Percentiles rank a stretch among this genome's conserved stretches.
These are phyloP conservation scores for Beta lomatogona DNA, from an alignment of 179 eudicot genomes.

Conservation along the genomic window DNA sequence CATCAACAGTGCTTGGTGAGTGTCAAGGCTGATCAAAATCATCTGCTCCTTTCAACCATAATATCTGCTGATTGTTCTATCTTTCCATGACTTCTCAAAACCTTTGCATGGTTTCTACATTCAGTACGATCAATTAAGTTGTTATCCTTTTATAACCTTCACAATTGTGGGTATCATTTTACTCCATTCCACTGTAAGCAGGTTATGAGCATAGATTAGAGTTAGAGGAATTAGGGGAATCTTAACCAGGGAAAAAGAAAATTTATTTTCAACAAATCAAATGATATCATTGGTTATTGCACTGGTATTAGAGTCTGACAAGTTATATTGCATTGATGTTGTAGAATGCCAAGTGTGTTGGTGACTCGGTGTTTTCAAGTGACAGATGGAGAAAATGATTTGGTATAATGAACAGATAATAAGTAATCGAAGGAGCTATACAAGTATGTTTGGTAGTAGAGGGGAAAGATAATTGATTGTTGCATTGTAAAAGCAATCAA, in stretches of 20 bases:
- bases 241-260: too few species aligned
- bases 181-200: neutral
- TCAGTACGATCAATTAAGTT: neutral
- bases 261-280: too few species aligned
- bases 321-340: neutral
- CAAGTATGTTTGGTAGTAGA: neutral
- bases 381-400: neutral
- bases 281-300: neutral
- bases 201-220: too few species aligned
- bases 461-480: neutral
- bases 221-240: too few species aligned
- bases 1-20: constrained; percentile 62
- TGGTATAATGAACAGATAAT: neutral
- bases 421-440: neutral
- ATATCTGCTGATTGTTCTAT: neutral
- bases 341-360: neutral
- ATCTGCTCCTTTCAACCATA: neutral
- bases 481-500: neutral
- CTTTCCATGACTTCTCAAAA: neutral
- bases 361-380: neutral
- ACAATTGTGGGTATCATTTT: neutral
- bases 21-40: neutral
- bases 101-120: neutral
- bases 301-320: neutral
- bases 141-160: neutral